Evolutionary conservation across 345 rosid genomes (phyloP), one percentile per base, ranked within the genome.

Genomic region (Salix arbutifolia): DNA sequence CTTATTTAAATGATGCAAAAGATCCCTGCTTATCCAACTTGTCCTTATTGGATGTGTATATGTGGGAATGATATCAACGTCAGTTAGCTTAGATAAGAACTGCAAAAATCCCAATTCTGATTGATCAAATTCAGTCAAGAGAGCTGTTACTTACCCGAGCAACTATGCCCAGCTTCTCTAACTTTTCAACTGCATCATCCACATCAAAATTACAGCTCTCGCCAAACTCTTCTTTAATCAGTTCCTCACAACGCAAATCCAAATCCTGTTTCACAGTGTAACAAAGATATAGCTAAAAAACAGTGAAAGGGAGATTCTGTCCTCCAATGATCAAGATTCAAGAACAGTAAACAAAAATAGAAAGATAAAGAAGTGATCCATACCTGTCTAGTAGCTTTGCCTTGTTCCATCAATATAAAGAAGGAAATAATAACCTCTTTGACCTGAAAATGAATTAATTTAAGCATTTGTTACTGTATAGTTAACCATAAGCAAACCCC

Each of bases 371-470:
- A 18, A 53, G 38, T 50, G 48, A 69, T 65, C 42, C 81, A 66
- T 72, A 89, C 99, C 95, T 92, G 89, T 84, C 77, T 77, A 60
- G 97, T 91, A 76, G 99, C 96, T 84, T 93, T 93, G 67, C 98
- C 99, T 74, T 96, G 99, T 80, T 93, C 97, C 97, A 93, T 91
- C 84, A 96, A 79, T 82, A 93, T 91, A 84, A 90, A 96, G 88
- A 89, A 95, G 30, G 92, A 86, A 74, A 96, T 85, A 61, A 96
- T 92, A 67, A 96, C 94, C 85, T 96, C 98, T 83, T 96, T 96
- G 52, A 96, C 99, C 99, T 96, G 87, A 25, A 61, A 58, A 50
- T 6, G 38, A 77, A 65, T 50, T 71, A 14, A 64, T 66, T 48
- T 17, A 19, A 28, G 42, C 71, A 65, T 64, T 26, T 70, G 42